These are phyloP conservation scores for Aspergillus sp. DNA, from an alignment of 2,329 filamentous ascomycete species.

Conservation along the genomic window DNA sequence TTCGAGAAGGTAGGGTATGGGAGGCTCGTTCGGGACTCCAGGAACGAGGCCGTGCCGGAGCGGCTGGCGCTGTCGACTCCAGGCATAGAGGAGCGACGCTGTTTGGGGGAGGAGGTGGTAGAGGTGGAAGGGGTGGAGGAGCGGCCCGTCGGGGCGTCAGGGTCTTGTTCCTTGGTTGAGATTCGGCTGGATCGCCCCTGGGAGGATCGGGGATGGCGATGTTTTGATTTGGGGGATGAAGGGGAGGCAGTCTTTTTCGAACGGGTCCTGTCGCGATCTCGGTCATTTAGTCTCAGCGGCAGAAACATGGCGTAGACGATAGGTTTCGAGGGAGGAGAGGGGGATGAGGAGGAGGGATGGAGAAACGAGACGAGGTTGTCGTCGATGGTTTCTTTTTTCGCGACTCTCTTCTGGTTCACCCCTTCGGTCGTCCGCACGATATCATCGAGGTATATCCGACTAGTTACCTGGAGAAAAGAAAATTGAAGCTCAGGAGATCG, in stretches of 20 bases:
- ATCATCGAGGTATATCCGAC: slow-evolving; percentile 13
- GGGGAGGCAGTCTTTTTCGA: slow-evolving; percentile 22
- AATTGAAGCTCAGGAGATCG: background rate
- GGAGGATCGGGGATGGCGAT: slow-evolving; percentile 29
- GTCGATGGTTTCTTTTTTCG: slow-evolving; percentile 12
- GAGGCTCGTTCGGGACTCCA: slow-evolving; percentile 50
- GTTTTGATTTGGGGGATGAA: slow-evolving; percentile 27
- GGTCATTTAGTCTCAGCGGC: slow-evolving; percentile 36
- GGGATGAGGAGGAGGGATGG: slow-evolving; percentile 16
- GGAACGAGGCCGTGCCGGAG: slow-evolving; percentile 35
- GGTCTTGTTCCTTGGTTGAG: slow-evolving; percentile 34
- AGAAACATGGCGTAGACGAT: slow-evolving; percentile 34
- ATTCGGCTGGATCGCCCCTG: slow-evolving; percentile 29
- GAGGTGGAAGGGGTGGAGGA: slow-evolving; percentile 27
- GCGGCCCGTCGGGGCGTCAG: slow-evolving; percentile 25
- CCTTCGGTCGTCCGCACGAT: background rate
- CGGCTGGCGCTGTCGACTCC: slow-evolving; percentile 42
- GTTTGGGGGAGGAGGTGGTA: slow-evolving; percentile 20
- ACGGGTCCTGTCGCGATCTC: slow-evolving; percentile 29
- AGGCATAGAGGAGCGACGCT: slow-evolving; percentile 51
- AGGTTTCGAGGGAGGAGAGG: slow-evolving; percentile 23
- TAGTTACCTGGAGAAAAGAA: slow-evolving; percentile 22
- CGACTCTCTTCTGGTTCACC: slow-evolving; percentile 6
- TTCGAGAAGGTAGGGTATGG: slow-evolving; percentile 86
- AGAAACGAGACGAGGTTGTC: slow-evolving; percentile 12